Conservation (phyloP, 768 basidiomycete genomes). For the Daedaleopsis sinensis region DNA sequence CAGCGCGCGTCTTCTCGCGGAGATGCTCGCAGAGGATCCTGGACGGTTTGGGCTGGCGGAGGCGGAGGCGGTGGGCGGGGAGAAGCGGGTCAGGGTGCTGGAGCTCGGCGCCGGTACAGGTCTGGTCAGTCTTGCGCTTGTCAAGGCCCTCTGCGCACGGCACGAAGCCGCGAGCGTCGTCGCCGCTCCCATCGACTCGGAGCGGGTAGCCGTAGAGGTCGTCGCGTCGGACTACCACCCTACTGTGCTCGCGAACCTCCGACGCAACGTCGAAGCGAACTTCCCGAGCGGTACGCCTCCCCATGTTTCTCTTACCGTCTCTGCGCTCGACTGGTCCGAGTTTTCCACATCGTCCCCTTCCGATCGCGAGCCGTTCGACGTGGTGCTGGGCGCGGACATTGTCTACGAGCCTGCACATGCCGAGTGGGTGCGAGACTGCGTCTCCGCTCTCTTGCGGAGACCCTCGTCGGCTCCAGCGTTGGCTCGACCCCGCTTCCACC, state of each 20-base stretch:
- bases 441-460: slow-evolving; percentile 39
- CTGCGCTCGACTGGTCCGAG: slow-evolving; percentile 45
- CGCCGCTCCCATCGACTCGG: not conserved
- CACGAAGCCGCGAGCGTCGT: too few relatives aligned
- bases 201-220: slow-evolving; percentile 23
- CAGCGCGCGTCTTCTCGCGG: slow-evolving; percentile 77
- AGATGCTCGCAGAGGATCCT: slow-evolving; percentile 67
- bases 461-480: slow-evolving; percentile 31
- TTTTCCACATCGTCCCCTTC: slow-evolving; percentile 10
- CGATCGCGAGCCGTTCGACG: slow-evolving; percentile 44
- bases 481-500: slow-evolving; percentile 53
- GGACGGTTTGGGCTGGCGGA: slow-evolving; percentile 46
- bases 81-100: slow-evolving; percentile 40
- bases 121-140: slow-evolving; percentile 47
- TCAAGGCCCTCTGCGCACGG: slow-evolving; percentile 29
- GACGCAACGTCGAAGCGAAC: slow-evolving; percentile 45
- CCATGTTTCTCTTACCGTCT: slow-evolving; percentile 26
- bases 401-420: slow-evolving; percentile 56
- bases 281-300: slow-evolving; percentile 16
- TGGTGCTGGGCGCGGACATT: slow-evolving; percentile 57
- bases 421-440: slow-evolving; percentile 47
- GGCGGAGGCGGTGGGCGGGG: not conserved
- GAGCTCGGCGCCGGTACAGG: slow-evolving; percentile 65
- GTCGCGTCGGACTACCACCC: slow-evolving; percentile 55
- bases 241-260: slow-evolving; percentile 49